A percentile compares a stretch with the other conserved stretches of the same genome.
Evolutionary conservation across 148 eudicot species (phyloP).

Genomic region (Limonium bicolor): DNA sequence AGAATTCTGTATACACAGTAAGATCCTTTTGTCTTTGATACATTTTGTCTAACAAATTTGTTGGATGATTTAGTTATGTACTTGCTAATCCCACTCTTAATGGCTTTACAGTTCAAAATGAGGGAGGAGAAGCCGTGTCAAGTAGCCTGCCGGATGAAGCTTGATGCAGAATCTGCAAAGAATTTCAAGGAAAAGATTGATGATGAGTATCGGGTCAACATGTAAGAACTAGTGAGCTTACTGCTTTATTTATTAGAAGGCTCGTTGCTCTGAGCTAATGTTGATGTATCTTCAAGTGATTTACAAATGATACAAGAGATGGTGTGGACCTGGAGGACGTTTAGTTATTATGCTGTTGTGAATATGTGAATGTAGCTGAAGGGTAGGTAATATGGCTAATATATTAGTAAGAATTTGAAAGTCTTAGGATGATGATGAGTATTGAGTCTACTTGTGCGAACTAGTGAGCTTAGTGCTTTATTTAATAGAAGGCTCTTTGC

Average conservation of each 20-base stretch:
- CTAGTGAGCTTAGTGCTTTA: too few species aligned
- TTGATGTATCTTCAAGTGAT: not conserved
- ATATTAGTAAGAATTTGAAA: too few species aligned
- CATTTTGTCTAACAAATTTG: not conserved
- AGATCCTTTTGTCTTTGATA: not conserved
- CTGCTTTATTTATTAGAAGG: not conserved
- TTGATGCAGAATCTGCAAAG: conserved; percentile 17
- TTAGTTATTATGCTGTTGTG: too few species aligned
- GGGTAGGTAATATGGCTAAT: not conserved
- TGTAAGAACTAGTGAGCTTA: conserved; percentile 9
- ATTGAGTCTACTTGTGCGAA: too few species aligned
- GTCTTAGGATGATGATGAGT: too few species aligned
- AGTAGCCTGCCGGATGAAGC: conserved; percentile 11
- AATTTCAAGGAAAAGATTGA: conserved; percentile 24
- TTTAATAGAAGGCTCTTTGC: too few species aligned
- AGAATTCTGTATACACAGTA: conserved; percentile 21
- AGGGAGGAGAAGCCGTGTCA: conserved; percentile 19
- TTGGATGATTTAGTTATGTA: not conserved
- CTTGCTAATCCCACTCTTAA: not conserved
- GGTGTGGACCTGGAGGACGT: too few species aligned
- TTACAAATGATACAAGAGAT: not conserved
- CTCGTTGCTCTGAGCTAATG: not conserved
- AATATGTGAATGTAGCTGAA: not conserved
- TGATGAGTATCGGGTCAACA: conserved; percentile 22
- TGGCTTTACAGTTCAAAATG: conserved; percentile 20